Evolutionary conservation across 495 filamentous ascomycete species (phyloP).

Genomic region (Penicillium canescens): DNA sequence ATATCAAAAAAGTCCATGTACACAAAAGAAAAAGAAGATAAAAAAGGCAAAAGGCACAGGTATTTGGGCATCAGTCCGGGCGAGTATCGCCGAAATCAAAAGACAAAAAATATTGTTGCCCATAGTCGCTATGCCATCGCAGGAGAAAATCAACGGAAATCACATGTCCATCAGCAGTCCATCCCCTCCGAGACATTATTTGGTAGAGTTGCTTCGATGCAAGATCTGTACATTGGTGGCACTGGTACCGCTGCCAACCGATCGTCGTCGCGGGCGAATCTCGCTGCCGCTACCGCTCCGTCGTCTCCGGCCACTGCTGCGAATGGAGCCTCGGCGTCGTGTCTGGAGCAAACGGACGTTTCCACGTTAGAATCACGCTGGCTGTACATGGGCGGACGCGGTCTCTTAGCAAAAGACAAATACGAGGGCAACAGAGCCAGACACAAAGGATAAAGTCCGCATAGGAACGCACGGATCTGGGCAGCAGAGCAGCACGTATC

Average conservation of each 20-base stretch:
- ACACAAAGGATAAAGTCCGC: constrained; percentile 8
- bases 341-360: constrained; percentile 53
- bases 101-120: constrained; percentile 34
- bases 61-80: constrained; percentile 22
- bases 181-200: constrained; percentile 26
- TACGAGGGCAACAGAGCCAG: constrained; percentile 18
- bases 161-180: constrained; percentile 31
- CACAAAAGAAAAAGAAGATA: constrained; percentile 38
- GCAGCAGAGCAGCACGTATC: constrained; percentile 22
- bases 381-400: constrained; percentile 36
- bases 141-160: constrained; percentile 32
- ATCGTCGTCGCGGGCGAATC: constrained; percentile 46
- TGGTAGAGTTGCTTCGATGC: constrained; percentile 51
- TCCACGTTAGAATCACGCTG: constrained; percentile 54
- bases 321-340: constrained; percentile 48
- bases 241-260: constrained; percentile 40
- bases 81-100: constrained; percentile 24
- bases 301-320: constrained; percentile 39
- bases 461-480: constrained; percentile 19
- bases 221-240: constrained; percentile 39
- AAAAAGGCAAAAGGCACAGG: constrained; percentile 19
- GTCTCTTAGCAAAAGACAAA: constrained; percentile 48
- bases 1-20: constrained; percentile 49
- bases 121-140: constrained; percentile 47
- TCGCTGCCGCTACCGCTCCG: constrained; percentile 50